phyloP scores from a whole-genome alignment of 1,139 yeast genomes.

The Geotrichum fermentans region DNA sequence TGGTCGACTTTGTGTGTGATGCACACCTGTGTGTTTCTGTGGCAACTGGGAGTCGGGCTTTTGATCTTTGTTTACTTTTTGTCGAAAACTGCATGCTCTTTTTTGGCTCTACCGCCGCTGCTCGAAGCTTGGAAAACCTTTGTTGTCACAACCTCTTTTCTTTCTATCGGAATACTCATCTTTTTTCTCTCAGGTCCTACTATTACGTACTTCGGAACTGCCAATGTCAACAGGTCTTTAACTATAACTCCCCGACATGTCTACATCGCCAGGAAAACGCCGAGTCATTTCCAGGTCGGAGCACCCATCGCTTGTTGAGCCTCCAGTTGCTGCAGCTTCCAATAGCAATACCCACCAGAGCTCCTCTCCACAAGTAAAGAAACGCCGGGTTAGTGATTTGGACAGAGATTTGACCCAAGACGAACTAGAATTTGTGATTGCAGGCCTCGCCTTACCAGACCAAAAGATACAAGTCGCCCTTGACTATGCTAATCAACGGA shows the following conservation, averaged over 20 bases:
- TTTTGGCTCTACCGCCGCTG: not conserved
- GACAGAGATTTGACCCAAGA: slow-evolving; percentile 27
- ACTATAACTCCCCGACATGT: too few species aligned
- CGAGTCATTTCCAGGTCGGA: slow-evolving; percentile 6
- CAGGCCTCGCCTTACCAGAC: slow-evolving; percentile 44
- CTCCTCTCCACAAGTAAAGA: slow-evolving; percentile 3
- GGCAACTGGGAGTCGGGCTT: too few species aligned
- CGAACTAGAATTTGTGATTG: slow-evolving; percentile 45
- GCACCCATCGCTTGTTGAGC: not conserved
- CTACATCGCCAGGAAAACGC: slow-evolving; percentile 10
- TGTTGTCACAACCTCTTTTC: not conserved
- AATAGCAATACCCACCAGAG: not conserved
- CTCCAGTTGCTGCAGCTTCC: not conserved
- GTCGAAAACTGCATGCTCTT: not conserved
- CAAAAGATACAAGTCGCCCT: slow-evolving; percentile 43
- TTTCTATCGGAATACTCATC: too few species aligned
- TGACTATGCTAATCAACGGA: slow-evolving; percentile 60
- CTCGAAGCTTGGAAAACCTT: not conserved
- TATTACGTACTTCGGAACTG: too few species aligned
- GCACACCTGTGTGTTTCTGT: too few species aligned
- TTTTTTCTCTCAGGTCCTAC: too few species aligned
- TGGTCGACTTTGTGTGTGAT: too few species aligned
- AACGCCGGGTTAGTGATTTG: slow-evolving; percentile 8
- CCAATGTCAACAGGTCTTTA: not conserved
- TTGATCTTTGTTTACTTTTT: not conserved